Percentiles rank a stretch among this genome's conserved stretches.
Evolutionary conservation across 305 asterid genomes (phyloP).

Genomic region (Fraxinus floribunda): DNA sequence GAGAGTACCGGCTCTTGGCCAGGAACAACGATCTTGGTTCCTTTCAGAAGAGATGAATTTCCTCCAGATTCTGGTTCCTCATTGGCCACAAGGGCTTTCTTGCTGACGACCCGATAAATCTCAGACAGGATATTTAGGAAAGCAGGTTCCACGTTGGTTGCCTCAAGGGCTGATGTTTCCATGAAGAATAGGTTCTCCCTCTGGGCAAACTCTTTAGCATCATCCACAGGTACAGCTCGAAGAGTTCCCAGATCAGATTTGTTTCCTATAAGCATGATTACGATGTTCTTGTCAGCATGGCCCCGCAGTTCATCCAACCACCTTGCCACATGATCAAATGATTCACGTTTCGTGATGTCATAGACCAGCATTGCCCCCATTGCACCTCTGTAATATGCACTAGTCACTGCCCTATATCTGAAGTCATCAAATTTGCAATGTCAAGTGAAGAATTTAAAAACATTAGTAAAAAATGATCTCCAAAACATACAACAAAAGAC

Average conservation of each 20-base stretch:
- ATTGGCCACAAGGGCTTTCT: constrained; percentile 70
- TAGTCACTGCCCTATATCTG: constrained; percentile 86
- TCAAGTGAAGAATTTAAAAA: constrained; percentile 24
- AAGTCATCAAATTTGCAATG: constrained; percentile 18
- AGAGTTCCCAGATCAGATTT: constrained; percentile 62
- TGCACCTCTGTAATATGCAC: constrained; percentile 89
- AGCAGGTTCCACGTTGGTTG: constrained; percentile 73
- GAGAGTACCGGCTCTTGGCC: constrained; percentile 53
- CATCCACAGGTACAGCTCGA: constrained; percentile 65
- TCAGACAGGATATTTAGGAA: constrained; percentile 58
- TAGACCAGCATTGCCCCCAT: constrained; percentile 86
- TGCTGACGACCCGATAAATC: constrained; percentile 70
- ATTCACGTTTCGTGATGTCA: constrained; percentile 68
- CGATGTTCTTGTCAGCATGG: constrained; percentile 77
- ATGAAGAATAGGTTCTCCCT: constrained; percentile 69
- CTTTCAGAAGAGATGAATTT: constrained; percentile 60
- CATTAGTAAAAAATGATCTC: not conserved
- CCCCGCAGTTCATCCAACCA: constrained; percentile 76
- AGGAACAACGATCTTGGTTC: constrained; percentile 59
- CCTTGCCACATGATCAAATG: constrained; percentile 69
- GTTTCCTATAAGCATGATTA: constrained; percentile 79
- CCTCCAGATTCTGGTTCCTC: constrained; percentile 66
- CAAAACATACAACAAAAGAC: not conserved
- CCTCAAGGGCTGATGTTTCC: constrained; percentile 86
- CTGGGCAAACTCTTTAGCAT: constrained; percentile 77